Percentiles rank a stretch among this genome's conserved stretches.
phyloP scores from a whole-genome alignment of 83 land plant genomes.

The Isoetes engelmannii region DNA sequence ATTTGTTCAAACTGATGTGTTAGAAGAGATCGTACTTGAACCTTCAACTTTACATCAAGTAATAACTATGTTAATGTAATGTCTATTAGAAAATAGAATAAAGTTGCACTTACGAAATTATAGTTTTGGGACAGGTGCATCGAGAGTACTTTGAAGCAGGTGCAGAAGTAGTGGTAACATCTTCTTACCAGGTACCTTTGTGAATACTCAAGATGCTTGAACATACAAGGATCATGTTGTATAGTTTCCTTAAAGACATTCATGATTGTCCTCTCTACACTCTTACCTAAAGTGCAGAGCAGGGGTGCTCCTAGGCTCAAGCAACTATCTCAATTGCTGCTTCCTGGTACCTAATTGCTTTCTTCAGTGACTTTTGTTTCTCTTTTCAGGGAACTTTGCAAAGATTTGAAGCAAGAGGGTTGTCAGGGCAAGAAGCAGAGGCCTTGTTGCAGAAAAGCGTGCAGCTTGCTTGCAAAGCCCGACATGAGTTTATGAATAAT shows the following conservation, averaged over 20 bases:
- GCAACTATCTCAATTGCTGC: too few relatives aligned
- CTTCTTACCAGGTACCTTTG: conserved; percentile 4
- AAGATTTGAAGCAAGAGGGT: neutral
- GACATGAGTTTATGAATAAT: neutral
- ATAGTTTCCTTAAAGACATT: too few relatives aligned
- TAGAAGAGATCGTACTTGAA: neutral
- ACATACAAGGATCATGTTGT: too few relatives aligned
- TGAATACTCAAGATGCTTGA: too few relatives aligned
- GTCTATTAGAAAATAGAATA: neutral
- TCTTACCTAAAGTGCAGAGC: neutral
- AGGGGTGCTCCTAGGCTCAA: too few relatives aligned
- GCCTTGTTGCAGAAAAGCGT: conserved; percentile 5
- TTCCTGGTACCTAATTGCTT: too few relatives aligned
- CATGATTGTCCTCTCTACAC: neutral
- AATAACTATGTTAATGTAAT: neutral
- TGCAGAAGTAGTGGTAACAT: conserved; percentile 8
- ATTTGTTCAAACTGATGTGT: too few relatives aligned
- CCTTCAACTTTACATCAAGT: neutral
- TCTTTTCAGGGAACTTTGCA: conserved; percentile 1
- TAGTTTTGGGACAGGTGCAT: neutral
- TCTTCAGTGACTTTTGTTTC: neutral
- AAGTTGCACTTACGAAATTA: too few relatives aligned
- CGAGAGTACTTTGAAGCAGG: conserved; percentile 10
- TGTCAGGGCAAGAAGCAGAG: neutral
- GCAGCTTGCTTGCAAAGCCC: conserved; percentile 5